Conservation (phyloP, 306 rosid genomes). For the Carpinus fangiana region DNA sequence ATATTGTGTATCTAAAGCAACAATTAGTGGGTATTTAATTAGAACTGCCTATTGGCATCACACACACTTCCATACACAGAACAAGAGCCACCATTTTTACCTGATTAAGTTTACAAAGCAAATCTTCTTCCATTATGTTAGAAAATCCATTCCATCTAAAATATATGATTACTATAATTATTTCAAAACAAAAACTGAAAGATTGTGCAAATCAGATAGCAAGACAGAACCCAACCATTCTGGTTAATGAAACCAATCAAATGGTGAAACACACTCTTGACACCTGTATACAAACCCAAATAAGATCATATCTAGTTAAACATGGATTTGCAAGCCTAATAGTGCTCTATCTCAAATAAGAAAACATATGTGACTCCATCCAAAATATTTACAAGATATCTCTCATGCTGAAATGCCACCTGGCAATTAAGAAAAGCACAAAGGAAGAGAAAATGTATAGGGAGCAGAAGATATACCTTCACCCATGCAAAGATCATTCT, state of each 20-base stretch:
- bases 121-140: background rate
- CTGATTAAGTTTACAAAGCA: background rate
- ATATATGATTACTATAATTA: background rate
- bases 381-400: background rate
- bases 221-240: no score
- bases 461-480: conserved; percentile 50
- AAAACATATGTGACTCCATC: background rate
- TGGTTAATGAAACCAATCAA: no score
- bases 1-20: background rate
- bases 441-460: background rate
- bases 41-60: background rate
- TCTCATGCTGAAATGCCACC: background rate
- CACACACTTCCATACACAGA: background rate
- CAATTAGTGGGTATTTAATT: background rate
- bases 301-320: conserved; percentile 7
- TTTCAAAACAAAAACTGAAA: background rate
- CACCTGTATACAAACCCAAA: background rate
- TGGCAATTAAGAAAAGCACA: conserved; percentile 17
- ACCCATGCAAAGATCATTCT: conserved; percentile 58
- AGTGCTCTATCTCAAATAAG: background rate
- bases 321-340: background rate
- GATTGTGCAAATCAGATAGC: background rate
- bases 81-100: background rate
- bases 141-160: background rate
- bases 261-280: background rate